Base-by-base conservation (phyloP, 1,284 basidiomycete genomes). In the Tremellales sp. region DNA sequence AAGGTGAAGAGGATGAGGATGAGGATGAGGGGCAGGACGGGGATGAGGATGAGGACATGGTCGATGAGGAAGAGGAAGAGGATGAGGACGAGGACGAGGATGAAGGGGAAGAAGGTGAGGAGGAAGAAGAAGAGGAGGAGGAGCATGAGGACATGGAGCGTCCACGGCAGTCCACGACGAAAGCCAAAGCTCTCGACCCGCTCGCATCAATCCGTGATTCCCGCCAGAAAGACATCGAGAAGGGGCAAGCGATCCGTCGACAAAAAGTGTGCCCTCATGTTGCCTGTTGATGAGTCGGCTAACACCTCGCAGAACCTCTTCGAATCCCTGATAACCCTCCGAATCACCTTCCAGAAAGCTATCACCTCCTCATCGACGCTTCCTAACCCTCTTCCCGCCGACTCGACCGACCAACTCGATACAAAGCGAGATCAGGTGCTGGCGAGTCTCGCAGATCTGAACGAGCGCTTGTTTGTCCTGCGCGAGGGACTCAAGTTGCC, bases 261-360 rank as follows among this genome's bases (percentile, higher is more conserved):
- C 92, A 97, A 72, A 80, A 89, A 48, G 91, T 87, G 62, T 57
- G 84, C 76, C 34, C 42, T 45, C 9, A 26, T 36, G 9, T 8
- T 25, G 22, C 14, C 26, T 7, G 9, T 14, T 19, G 12, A 29
- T 21, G 14, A 28, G 13, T 12, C 33, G 9, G 6, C 28, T 8
- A 6, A 45, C 55, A 14, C 18, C 31, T 13, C 51, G 13, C 54
- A 94, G 89, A 76, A 77, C 5, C 73, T 91, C 26, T 94, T 88
- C 83, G 88, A 94, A 66, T 77, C 78, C 5, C 75, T 95, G 28
- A 77, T 95, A 29, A 88, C 93, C 63, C 81, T 86, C 16, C 82
- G 92, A 29, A 97, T 97, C 66, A 83, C 84, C 25, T 72, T 94
- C 44, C 92, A 95, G 73, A 95, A 91, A 74, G 80, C 83, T 19